A percentile compares a stretch with the other conserved stretches of the same genome.
Evolutionary conservation across 2,329 filamentous ascomycete species (phyloP).

Genomic region (Microsporum canis): DNA sequence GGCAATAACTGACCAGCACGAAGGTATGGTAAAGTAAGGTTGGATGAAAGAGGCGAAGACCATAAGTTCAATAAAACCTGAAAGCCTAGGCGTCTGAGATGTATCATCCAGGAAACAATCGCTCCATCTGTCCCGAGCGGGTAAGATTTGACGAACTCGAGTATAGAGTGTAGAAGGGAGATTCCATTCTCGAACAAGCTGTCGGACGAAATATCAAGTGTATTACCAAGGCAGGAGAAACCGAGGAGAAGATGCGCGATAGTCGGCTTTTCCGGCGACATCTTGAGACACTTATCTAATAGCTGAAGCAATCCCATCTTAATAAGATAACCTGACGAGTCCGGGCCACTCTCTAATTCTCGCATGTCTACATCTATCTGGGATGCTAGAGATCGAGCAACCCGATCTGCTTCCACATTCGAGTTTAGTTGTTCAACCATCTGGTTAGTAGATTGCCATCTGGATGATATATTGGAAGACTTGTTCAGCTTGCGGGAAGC

Average conservation of each 20-base stretch:
- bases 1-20: constrained; percentile 71
- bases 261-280: constrained; percentile 64
- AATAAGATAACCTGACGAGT: constrained; percentile 63
- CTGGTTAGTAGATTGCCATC: constrained; percentile 61
- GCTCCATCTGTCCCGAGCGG: constrained; percentile 51
- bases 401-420: constrained; percentile 66
- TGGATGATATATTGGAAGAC: constrained; percentile 52
- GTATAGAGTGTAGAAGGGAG: constrained; percentile 73
- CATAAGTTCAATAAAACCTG: constrained; percentile 71
- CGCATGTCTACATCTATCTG: constrained; percentile 55
- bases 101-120: constrained; percentile 57
- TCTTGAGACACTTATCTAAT: constrained; percentile 64
- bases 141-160: constrained; percentile 59
- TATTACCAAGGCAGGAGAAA: constrained; percentile 64
- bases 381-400: constrained; percentile 59
- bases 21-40: constrained; percentile 65
- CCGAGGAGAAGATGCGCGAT: constrained; percentile 86
- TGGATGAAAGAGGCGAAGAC: constrained; percentile 66
- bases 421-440: constrained; percentile 80
- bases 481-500: constrained; percentile 71
- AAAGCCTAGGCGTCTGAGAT: constrained; percentile 57
- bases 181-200: constrained; percentile 56
- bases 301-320: constrained; percentile 81
- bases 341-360: constrained; percentile 60
- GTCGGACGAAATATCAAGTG: constrained; percentile 55